phyloP scores from a whole-genome alignment of 2,329 filamentous ascomycete genomes.

The Coleophoma crateriformis region DNA sequence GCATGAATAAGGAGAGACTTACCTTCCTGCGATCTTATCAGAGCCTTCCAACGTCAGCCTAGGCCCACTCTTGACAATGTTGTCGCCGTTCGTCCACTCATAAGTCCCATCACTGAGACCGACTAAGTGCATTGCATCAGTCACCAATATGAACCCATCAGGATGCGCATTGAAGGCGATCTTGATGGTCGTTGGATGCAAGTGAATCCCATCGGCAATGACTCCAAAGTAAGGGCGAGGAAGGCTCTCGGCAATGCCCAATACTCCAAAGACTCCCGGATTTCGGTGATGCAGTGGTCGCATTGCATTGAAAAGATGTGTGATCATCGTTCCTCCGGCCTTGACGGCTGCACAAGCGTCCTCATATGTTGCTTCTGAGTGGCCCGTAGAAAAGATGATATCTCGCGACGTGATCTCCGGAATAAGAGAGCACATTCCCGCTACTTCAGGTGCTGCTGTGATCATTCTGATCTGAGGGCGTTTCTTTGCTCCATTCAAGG shows the following conservation, averaged over 20 bases:
- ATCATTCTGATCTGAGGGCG: constrained; percentile 61
- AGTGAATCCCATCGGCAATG: constrained; percentile 85
- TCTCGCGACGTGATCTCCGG: constrained; percentile 56
- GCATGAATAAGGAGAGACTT: constrained; percentile 28
- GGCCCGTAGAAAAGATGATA: constrained; percentile 77
- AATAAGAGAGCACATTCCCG: constrained; percentile 64
- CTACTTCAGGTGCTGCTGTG: constrained; percentile 79
- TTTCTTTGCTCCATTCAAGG: constrained; percentile 27
- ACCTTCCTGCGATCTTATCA: constrained; percentile 72
- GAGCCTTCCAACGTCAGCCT: constrained; percentile 73
- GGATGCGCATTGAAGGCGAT: constrained; percentile 86
- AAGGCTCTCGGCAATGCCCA: constrained; percentile 56
- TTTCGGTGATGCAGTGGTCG: constrained; percentile 84
- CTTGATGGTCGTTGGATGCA: constrained; percentile 83
- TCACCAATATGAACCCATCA: constrained; percentile 80
- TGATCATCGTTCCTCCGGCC: constrained; percentile 83
- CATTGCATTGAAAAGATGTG: constrained; percentile 94
- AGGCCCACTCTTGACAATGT: constrained; percentile 65
- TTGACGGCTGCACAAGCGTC: constrained; percentile 65
- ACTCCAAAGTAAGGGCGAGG: constrained; percentile 76
- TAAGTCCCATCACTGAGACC: constrained; percentile 81
- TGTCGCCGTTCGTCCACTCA: constrained; percentile 73
- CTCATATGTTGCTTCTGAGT: constrained; percentile 84
- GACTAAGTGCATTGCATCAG: constrained; percentile 84
- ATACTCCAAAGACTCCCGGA: constrained; percentile 81